Base-by-base conservation (phyloP, 805 yeast genomes). In the Lachancea meyersii region DNA sequence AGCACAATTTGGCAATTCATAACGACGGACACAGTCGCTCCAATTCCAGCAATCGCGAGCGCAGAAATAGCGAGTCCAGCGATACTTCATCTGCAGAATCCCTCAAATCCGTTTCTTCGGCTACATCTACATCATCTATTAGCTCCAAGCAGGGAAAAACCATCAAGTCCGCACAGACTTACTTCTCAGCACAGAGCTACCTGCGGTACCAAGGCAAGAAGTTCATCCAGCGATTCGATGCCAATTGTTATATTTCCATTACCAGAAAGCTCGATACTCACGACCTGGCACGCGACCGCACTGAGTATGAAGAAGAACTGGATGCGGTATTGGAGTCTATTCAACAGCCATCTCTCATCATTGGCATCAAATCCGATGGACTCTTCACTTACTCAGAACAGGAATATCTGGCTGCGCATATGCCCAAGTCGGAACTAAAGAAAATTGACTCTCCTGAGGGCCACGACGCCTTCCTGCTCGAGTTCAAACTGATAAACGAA, bases 211-310 rank as follows among this genome's bases (percentile, higher is more conserved):
- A 93, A 63, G 97, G 96, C 11, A 78, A 81, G 42, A 93, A 93
- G 62, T 93, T 93, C 60, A 80, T 89, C 36, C 72, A 77, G 33
- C 71, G 98, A 54, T 93, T 91, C 55, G 98, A 93, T 63, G 96
- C 98, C 20, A 93, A 93, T 60, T 93, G 97, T 66, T 93, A 93
- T 64, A 88, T 93, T 41, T 79, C 97, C 20, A 86, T 93, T 44
- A 85, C 97, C 0, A 74, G 97, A 56, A 93, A 93, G 63, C 68
- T 93, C 26, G 98, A 93, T 55, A 88, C 98, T 0, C 97, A 93
- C 60, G 98, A 93, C 61, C 78, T 93, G 38, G 79, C 95, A 0
- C 73, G 98, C 46, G 93, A 82, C 43, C 72, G 91, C 45, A 60
- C 52, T 1, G 71, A 70, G n/a, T 67, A 66, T 13, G 47, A 63